These are phyloP conservation scores for Euphorbia neoarborescens DNA, from an alignment of 441 rosid genomes.

Conservation along the genomic window DNA sequence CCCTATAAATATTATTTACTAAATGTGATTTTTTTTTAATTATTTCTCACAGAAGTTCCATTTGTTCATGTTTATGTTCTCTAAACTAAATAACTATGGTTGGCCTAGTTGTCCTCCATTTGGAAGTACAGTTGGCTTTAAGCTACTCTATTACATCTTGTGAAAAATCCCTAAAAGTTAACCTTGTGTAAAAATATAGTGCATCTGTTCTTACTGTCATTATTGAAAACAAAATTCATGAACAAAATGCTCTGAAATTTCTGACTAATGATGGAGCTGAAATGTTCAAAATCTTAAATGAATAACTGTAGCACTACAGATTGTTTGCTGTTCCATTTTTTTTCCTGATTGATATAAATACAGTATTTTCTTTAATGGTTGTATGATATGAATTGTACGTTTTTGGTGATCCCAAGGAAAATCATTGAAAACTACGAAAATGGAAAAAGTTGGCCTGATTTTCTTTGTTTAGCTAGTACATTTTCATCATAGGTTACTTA, in stretches of 20 bases:
- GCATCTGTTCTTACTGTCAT: conserved; percentile 8
- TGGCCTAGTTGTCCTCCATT: background rate
- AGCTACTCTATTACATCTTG: background rate
- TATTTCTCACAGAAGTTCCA: background rate
- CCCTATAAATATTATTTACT: background rate
- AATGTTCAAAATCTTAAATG: background rate
- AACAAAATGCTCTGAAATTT: too few species aligned
- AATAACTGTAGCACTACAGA: background rate
- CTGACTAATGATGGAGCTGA: background rate
- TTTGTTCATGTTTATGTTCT: background rate
- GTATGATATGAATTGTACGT: background rate
- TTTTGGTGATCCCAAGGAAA: background rate
- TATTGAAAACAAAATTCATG: too few species aligned
- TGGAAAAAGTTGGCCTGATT: background rate
- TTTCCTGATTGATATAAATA: background rate
- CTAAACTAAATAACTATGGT: background rate
- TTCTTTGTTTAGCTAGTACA: background rate
- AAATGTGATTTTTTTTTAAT: background rate
- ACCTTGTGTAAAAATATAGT: background rate
- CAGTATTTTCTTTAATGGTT: background rate
- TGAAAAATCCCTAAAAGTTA: background rate
- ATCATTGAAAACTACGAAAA: background rate
- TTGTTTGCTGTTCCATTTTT: conserved; percentile 10
- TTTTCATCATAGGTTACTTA: background rate
- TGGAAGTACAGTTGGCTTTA: background rate